A percentile compares a stretch with the other conserved stretches of the same genome.
Evolutionary conservation across 257 asterid genomes (phyloP).

Genomic region (Nicotiana tomentosiformis): DNA sequence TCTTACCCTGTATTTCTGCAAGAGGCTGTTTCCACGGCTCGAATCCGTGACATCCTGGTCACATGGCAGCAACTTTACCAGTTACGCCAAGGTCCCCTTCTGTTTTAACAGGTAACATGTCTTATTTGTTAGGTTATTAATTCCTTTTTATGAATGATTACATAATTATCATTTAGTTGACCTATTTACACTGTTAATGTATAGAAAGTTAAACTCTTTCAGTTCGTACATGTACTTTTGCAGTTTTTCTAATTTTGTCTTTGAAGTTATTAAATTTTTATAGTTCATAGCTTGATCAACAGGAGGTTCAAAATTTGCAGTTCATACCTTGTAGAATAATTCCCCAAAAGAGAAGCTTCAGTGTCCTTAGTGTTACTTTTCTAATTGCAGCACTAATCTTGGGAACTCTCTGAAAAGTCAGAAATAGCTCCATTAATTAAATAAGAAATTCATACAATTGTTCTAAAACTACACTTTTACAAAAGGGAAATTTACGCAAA

Average conservation of each 20-base stretch:
- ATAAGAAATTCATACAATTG: background rate
- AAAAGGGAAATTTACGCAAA: too few species aligned
- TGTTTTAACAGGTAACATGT: background rate
- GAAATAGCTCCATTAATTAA: background rate
- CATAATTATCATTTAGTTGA: background rate
- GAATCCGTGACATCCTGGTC: too few species aligned
- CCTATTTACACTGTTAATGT: background rate
- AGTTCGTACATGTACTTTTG: too few species aligned
- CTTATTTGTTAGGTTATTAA: background rate
- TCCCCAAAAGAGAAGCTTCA: constrained; percentile 88
- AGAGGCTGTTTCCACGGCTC: too few species aligned
- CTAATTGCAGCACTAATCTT: constrained; percentile 36
- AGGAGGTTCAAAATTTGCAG: background rate
- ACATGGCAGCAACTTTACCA: too few species aligned
- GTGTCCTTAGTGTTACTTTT: constrained; percentile 60
- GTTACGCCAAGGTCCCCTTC: too few species aligned
- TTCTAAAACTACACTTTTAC: background rate
- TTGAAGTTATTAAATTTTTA: background rate
- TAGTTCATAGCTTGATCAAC: background rate
- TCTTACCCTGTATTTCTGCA: too few species aligned
- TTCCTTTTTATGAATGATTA: too few species aligned
- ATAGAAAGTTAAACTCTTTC: background rate
- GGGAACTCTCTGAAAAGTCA: constrained; percentile 49
- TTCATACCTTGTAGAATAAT: constrained; percentile 63
- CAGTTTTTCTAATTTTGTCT: too few species aligned